Evolutionary conservation across 176 grass and related monocot species (phyloP).

Genomic region (Hyparrhenia diplandra): DNA sequence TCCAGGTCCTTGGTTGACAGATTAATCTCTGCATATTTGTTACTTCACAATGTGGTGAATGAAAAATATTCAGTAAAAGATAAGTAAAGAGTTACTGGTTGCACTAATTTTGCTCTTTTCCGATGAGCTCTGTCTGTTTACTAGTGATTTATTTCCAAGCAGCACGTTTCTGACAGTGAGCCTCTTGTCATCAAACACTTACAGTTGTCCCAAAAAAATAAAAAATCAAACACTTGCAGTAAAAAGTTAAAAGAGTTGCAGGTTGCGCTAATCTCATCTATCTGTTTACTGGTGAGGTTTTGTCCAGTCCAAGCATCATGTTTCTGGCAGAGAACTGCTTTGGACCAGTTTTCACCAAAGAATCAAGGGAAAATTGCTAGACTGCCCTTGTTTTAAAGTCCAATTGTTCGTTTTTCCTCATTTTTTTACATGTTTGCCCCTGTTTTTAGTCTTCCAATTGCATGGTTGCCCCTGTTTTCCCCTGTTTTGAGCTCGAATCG

Average conservation of each 20-base stretch:
- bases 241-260: not conserved
- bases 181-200: constrained; percentile 1
- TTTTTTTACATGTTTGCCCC: too few relatives aligned
- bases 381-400: too few relatives aligned
- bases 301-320: not conserved
- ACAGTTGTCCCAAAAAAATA: not conserved
- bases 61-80: not conserved
- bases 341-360: not conserved
- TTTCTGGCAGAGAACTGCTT: not conserved
- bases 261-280: not conserved
- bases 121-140: not conserved
- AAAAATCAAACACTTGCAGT: not conserved
- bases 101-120: not conserved
- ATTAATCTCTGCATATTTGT: constrained; percentile 9
- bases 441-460: too few relatives aligned
- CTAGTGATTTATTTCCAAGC: not conserved
- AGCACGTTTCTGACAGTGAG: not conserved
- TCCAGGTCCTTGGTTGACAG: not conserved
- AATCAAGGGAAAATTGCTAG: too few relatives aligned
- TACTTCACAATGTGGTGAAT: not conserved
- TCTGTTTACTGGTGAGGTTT: not conserved
- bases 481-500: too few relatives aligned
- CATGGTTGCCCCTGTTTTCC: too few relatives aligned
- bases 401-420: too few relatives aligned
- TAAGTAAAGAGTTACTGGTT: not conserved